A percentile compares a stretch with the other conserved stretches of the same genome.
phyloP scores from a whole-genome alignment of 805 yeast species.

The Pichia occidentalis region DNA sequence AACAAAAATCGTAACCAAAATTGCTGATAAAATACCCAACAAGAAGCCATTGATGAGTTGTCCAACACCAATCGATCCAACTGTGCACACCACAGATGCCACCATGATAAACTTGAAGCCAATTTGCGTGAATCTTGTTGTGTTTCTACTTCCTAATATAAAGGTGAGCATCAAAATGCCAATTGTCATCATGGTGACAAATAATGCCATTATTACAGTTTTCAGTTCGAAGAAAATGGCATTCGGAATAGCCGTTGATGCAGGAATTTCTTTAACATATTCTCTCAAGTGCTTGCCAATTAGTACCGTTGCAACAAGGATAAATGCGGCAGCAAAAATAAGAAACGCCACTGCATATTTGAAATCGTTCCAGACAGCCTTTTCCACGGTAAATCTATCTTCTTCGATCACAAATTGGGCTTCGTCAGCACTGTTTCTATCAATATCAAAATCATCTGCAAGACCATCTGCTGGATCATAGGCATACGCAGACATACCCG shows the following conservation, averaged over 20 bases:
- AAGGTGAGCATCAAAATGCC: slow-evolving; percentile 52
- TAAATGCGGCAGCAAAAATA: slow-evolving; percentile 3
- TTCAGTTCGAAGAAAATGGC: slow-evolving; percentile 6
- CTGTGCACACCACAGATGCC: slow-evolving; percentile 32
- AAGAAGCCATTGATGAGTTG: not conserved
- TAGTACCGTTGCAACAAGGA: slow-evolving; percentile 7
- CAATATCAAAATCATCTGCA: too few relatives aligned
- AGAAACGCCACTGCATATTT: slow-evolving; percentile 44
- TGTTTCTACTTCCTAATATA: slow-evolving; percentile 54
- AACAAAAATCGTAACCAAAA: slow-evolving; percentile 54
- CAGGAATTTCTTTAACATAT: slow-evolving; percentile 6
- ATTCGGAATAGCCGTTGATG: slow-evolving; percentile 3
- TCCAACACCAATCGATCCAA: slow-evolving; percentile 1
- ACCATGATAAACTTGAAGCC: slow-evolving; percentile 69
- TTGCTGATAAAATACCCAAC: slow-evolving; percentile 28
- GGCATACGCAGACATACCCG: not conserved
- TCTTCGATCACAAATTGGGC: slow-evolving; percentile 27
- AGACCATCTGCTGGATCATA: not conserved
- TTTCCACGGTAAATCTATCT: slow-evolving; percentile 59
- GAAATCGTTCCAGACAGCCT: slow-evolving; percentile 64
- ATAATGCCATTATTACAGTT: slow-evolving; percentile 53
- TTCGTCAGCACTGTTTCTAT: too few relatives aligned
- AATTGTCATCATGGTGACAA: slow-evolving; percentile 54
- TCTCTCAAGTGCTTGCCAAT: slow-evolving; percentile 7
- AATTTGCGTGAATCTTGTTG: slow-evolving; percentile 58